Percentiles rank a stretch among this genome's conserved stretches.
These are phyloP conservation scores for Colletotrichum orbiculare DNA, from an alignment of 2,329 filamentous ascomycete genomes.

Conservation along the genomic window DNA sequence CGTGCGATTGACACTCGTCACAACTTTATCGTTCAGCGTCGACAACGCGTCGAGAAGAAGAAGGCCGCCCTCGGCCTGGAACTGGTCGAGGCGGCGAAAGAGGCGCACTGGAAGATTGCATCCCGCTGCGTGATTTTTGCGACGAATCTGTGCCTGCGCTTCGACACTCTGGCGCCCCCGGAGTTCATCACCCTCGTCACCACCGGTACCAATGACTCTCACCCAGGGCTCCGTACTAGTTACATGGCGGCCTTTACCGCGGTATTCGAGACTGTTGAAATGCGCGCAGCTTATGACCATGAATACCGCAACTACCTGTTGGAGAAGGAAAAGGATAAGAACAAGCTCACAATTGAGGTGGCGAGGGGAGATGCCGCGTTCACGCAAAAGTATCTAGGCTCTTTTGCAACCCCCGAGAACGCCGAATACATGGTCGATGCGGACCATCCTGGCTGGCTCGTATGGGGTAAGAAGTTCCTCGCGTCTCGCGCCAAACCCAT, in stretches of 20 bases:
- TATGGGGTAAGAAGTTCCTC: slow-evolving; percentile 90
- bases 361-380: slow-evolving; percentile 80
- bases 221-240: slow-evolving; percentile 84
- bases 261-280: slow-evolving; percentile 87
- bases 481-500: slow-evolving; percentile 79
- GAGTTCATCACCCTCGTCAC: slow-evolving; percentile 87
- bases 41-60: slow-evolving; percentile 81
- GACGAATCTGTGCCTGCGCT: slow-evolving; percentile 89
- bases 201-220: slow-evolving; percentile 86
- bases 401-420: slow-evolving; percentile 77
- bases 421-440: slow-evolving; percentile 91
- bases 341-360: slow-evolving; percentile 80
- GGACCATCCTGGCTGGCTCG: slow-evolving; percentile 95
- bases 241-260: slow-evolving; percentile 82
- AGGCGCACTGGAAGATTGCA: slow-evolving; percentile 96
- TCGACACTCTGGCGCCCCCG: slow-evolving; percentile 84
- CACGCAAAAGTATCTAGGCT: slow-evolving; percentile 81
- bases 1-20: slow-evolving; percentile 74
- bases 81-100: slow-evolving; percentile 79
- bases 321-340: slow-evolving; percentile 81
- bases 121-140: slow-evolving; percentile 90
- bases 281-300: slow-evolving; percentile 86
- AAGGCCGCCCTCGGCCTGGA: slow-evolving; percentile 86
- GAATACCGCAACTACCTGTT: slow-evolving; percentile 88
- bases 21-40: slow-evolving; percentile 78